These are phyloP conservation scores for Pseudopyrenochaeta lycopersici DNA, from an alignment of 2,329 filamentous ascomycete species.

Conservation along the genomic window DNA sequence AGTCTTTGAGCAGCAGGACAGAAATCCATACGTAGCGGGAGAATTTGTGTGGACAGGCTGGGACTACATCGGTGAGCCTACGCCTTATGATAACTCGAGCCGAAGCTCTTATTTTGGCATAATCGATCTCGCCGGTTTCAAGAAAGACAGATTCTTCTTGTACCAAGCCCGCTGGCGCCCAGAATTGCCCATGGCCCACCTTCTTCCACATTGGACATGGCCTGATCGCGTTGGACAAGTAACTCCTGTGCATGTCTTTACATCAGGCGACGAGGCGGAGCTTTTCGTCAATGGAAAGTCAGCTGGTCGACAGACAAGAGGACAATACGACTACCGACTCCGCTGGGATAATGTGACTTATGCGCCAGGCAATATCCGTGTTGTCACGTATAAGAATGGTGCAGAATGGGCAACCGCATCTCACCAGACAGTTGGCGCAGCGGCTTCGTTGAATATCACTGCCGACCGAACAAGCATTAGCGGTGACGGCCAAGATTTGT, in stretches of 20 bases:
- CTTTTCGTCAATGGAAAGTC: constrained; percentile 63
- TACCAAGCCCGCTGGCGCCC: constrained; percentile 65
- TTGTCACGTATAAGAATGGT: constrained; percentile 60
- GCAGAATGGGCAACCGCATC: constrained; percentile 56
- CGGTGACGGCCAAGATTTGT: constrained; percentile 56
- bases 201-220: constrained; percentile 67
- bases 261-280: constrained; percentile 62
- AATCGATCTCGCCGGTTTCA: constrained; percentile 65
- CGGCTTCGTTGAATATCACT: constrained; percentile 50
- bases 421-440: constrained; percentile 53
- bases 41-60: constrained; percentile 63
- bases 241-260: constrained; percentile 65
- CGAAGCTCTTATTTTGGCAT: constrained; percentile 66
- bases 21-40: constrained; percentile 59
- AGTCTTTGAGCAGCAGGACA: constrained; percentile 60
- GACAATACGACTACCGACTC: constrained; percentile 57
- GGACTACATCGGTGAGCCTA: constrained; percentile 62
- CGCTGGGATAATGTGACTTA: constrained; percentile 64
- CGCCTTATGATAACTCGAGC: constrained; percentile 55
- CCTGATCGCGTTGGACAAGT: constrained; percentile 56
- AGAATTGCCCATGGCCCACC: constrained; percentile 58
- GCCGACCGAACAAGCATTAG: constrained; percentile 53
- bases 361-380: constrained; percentile 57
- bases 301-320: constrained; percentile 51
- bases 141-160: constrained; percentile 64